phyloP scores from a whole-genome alignment of 768 basidiomycete genomes.

The Rhodotorula sphaerocarpa region DNA sequence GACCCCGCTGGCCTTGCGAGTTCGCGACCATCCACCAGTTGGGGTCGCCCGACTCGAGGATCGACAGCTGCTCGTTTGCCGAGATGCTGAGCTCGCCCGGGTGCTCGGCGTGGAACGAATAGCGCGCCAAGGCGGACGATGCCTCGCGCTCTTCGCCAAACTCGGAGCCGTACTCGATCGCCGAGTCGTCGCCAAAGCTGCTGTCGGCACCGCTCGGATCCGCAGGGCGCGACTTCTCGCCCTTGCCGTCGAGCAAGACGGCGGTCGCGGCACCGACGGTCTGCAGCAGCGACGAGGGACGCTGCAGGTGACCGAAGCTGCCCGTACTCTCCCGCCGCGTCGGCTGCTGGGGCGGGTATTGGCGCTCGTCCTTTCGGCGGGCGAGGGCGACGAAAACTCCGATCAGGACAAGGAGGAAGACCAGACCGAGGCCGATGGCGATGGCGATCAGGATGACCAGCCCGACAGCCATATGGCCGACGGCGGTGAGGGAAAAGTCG shows the following conservation, averaged over 20 bases:
- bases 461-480: constrained; percentile 76
- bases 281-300: constrained; percentile 77
- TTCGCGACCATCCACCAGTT: constrained; percentile 33
- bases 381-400: constrained; percentile 86
- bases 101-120: constrained; percentile 41
- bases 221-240: constrained; percentile 25
- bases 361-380: constrained; percentile 55
- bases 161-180: constrained; percentile 34
- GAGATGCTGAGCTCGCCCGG: constrained; percentile 42
- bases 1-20: constrained; percentile 10
- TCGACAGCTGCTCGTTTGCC: constrained; percentile 40
- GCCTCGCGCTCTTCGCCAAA: constrained; percentile 37
- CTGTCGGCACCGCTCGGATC: constrained; percentile 13
- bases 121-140: constrained; percentile 38
- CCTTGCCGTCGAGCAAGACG: constrained; percentile 29
- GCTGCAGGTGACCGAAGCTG: constrained; percentile 46
- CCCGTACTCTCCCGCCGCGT: not conserved
- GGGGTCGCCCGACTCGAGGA: constrained; percentile 36
- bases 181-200: constrained; percentile 9
- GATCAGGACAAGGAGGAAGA: constrained; percentile 74
- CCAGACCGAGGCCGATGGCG: constrained; percentile 87
- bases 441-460: constrained; percentile 95
- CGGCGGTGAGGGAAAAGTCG: constrained; percentile 62
- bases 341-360: constrained; percentile 25
- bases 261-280: constrained; percentile 53